Evolutionary conservation across 805 yeast species (phyloP).

Genomic region (Metschnikowia picachoensis): DNA sequence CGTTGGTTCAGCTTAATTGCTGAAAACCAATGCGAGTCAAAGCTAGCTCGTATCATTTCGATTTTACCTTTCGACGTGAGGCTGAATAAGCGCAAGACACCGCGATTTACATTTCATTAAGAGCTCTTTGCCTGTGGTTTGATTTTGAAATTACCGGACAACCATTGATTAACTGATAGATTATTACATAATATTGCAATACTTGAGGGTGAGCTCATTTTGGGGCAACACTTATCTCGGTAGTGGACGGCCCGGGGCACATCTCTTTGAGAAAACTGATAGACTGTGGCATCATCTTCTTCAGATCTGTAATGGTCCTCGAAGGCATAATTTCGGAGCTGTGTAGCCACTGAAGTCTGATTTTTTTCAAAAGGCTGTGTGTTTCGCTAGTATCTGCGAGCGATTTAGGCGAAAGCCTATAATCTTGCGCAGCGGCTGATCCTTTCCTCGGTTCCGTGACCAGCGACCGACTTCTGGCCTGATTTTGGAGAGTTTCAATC

Average conservation of each 20-base stretch:
- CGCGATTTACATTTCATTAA: too few species aligned
- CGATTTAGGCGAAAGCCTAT: not conserved
- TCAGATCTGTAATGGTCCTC: not conserved
- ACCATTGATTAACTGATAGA: too few species aligned
- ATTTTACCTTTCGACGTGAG: too few species aligned
- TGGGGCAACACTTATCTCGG: slow-evolving; percentile 8
- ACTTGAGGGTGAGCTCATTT: not conserved
- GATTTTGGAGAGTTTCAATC: not conserved
- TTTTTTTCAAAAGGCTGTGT: slow-evolving; percentile 8
- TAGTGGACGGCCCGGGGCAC: slow-evolving; percentile 12
- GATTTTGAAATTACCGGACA: too few species aligned
- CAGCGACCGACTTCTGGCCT: not conserved
- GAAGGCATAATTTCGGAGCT: not conserved
- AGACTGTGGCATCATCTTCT: slow-evolving; percentile 2
- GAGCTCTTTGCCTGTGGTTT: too few species aligned
- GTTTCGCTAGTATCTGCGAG: slow-evolving; percentile 6
- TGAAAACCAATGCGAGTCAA: too few species aligned
- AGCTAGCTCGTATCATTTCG: too few species aligned
- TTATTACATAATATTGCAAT: not conserved
- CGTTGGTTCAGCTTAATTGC: too few species aligned
- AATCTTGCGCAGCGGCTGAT: slow-evolving; percentile 4
- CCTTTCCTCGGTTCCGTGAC: not conserved
- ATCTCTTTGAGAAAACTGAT: slow-evolving; percentile 10
- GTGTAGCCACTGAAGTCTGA: slow-evolving; percentile 12
- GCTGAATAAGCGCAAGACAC: too few species aligned